Evolutionary conservation across 75 land plant genomes (phyloP), one percentile per base, ranked within the genome.

Genomic region (Pinus taeda): DNA sequence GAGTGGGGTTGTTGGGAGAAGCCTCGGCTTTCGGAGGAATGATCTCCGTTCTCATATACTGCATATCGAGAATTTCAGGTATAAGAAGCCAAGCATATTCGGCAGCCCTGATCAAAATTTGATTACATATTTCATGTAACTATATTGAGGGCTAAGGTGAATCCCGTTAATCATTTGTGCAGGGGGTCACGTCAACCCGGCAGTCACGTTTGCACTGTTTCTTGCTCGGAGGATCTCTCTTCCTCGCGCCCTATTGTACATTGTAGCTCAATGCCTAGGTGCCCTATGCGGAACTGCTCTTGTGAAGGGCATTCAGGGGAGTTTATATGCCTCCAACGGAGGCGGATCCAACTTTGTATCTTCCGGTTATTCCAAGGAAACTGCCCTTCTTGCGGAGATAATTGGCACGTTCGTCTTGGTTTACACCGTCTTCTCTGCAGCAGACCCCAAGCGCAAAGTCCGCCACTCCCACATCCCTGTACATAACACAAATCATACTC

Each of bases 401-500:
- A 77, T 90, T 24, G 92, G 92, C 55, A 90, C 92, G 3, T 87
- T 87, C 71, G 75, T 87, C 56, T 74, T 87, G 71, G 88, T 87
- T 74, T 86, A 84, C 79, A 85, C 91, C 21, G 91, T 90, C 65
- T 90, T 90, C 85, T 90, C 92, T 21, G 92, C 92, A 67, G 89
- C 91, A 15, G 91, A 90, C 65, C 83, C 91, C 77, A 90, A 90
- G 80, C 81, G 92, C 53, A 89, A 45, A 49, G 92, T 88, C 57
- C 75, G 92, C 17, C 91, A 89, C 79, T 90, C 92, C 71, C 86
- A 86, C 62, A 86, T 89, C 37, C 92, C 92, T 15, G 93, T 91
- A 83, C 17, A 69, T 84, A 39, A 85, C 37, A 56, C 26, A 26
- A 59, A 24, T 26, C 26, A 12, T 4, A 20, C 4, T 39, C 17